Evolutionary conservation across 2,329 filamentous ascomycete genomes (phyloP), one percentile per base, ranked within the genome.

Genomic region (Xylariaceae sp.): DNA sequence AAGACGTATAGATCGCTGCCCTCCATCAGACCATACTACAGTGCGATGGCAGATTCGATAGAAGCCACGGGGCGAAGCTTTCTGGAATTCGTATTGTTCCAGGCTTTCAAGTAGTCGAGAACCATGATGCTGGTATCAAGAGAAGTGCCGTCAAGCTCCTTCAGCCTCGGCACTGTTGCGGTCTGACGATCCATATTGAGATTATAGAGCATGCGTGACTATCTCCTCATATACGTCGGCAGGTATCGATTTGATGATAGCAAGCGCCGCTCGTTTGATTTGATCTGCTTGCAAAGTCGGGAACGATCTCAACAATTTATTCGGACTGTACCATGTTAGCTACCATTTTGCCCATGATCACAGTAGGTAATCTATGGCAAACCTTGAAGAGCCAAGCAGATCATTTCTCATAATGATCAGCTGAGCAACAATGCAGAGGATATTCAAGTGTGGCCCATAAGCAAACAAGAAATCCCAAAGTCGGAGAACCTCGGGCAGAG

Each of bases 391-490:
- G 43, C 81, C 81, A 53, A 98, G 68, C 39, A 98, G 83, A 47
- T 88, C 82, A 42, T 90, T 85, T 44, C 90, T 76, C 67, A 96
- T 88, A 56, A 95, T 78, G 37, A 96, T 84, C 39, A 98, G 72
- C 66, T 98, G 93, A 12, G 91, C 91, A 13, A 97, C 93, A 50
- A 98, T 96, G 62, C 93, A 97, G 17, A 98, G 68, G 42, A 98
- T 88, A 59, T 98, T 98, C 47, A 98, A 65, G 63, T 98, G 93
- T 28, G 89, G 83, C 0, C 93, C 93, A 54, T 96, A 98, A 0
- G 93, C 91, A 59, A 98, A 95, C 17, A 98, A 67, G 55, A 98
- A 98, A 63, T 98, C 93, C 93, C 93, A 98, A 2, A 98, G 75
- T 48, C 87, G 80, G 41, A 98, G 67, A 0, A 98, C 93, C 65